A percentile compares a stretch with the other conserved stretches of the same genome.
These are phyloP conservation scores for Dryas octopetala DNA, from an alignment of 306 rosid genomes.

Conservation along the genomic window DNA sequence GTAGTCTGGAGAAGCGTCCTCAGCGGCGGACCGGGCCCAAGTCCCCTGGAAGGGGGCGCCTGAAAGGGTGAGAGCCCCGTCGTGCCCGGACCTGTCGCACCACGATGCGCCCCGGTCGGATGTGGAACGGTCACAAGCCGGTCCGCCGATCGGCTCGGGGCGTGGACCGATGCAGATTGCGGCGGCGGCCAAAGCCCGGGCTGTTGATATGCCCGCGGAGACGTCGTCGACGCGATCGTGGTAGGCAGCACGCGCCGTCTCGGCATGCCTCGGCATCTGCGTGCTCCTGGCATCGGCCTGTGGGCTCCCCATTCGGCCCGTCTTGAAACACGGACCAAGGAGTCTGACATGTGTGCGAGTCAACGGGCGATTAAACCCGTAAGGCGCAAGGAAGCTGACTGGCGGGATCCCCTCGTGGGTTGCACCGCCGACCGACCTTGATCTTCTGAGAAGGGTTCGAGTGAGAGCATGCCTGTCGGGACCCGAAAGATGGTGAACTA, in stretches of 20 bases:
- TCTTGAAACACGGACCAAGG: conserved; percentile 34
- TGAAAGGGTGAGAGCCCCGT: background rate
- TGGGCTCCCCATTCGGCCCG: conserved; percentile 20
- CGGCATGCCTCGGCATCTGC: conserved; percentile 8
- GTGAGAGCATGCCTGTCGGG: conserved; percentile 35
- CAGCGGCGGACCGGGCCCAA: background rate
- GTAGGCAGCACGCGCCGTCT: conserved; percentile 18
- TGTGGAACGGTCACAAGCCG: conserved; percentile 16
- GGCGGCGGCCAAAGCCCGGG: conserved; percentile 12
- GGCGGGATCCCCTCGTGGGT: no score
- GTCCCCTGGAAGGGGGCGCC: conserved; percentile 12
- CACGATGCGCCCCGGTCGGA: background rate
- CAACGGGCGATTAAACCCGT: conserved; percentile 26
- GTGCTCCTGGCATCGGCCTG: conserved; percentile 18
- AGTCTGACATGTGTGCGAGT: conserved; percentile 35
- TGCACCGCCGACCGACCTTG: no score
- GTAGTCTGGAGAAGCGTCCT: conserved; percentile 5
- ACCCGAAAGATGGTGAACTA: conserved; percentile 38
- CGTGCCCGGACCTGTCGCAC: background rate
- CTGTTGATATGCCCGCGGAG: conserved; percentile 15
- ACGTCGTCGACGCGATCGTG: conserved; percentile 5
- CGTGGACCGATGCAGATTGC: background rate
- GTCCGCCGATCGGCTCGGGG: background rate
- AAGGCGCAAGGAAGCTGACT: no score
- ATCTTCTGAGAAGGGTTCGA: no score